A percentile compares a stretch with the other conserved stretches of the same genome.
Evolutionary conservation across 805 yeast genomes (phyloP).

Genomic region (Crinitomyces ghanaensis): DNA sequence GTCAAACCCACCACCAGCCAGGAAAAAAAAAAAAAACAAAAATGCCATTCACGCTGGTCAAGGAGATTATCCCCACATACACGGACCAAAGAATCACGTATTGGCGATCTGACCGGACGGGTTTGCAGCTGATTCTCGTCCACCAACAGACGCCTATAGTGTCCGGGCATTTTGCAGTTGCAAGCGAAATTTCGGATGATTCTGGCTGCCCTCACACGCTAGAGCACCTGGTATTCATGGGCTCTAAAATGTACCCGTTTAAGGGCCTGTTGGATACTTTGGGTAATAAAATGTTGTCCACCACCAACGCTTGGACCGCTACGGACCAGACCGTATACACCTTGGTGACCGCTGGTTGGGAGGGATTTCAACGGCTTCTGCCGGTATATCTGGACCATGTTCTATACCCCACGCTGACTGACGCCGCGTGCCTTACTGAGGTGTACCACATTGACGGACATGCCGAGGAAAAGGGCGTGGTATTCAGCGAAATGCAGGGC

Average conservation of each 20-base stretch:
- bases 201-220: constrained; percentile 92
- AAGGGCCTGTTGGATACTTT: constrained; percentile 82
- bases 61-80: no score
- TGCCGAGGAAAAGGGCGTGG: constrained; percentile 91
- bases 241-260: constrained; percentile 77
- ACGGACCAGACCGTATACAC: constrained; percentile 95
- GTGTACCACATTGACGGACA: constrained; percentile 90
- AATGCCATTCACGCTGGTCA: no score
- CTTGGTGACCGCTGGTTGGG: constrained; percentile 89
- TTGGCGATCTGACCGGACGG: constrained; percentile 72
- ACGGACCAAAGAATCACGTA: constrained; percentile 34
- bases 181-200: constrained; percentile 79
- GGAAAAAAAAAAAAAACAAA: no score
- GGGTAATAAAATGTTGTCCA: constrained; percentile 72
- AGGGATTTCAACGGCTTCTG: constrained; percentile 70
- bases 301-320: constrained; percentile 95
- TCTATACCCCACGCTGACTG: constrained; percentile 72
- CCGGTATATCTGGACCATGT: constrained; percentile 89
- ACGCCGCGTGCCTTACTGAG: constrained; percentile 85
- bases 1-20: no score
- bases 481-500: constrained; percentile 94
- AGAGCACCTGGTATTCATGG: constrained; percentile 92
- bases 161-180: constrained; percentile 91
- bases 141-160: constrained; percentile 75
- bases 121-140: constrained; percentile 67